These are phyloP conservation scores for Psilocybe tampanensis DNA, from an alignment of 768 basidiomycete species.

Conservation along the genomic window DNA sequence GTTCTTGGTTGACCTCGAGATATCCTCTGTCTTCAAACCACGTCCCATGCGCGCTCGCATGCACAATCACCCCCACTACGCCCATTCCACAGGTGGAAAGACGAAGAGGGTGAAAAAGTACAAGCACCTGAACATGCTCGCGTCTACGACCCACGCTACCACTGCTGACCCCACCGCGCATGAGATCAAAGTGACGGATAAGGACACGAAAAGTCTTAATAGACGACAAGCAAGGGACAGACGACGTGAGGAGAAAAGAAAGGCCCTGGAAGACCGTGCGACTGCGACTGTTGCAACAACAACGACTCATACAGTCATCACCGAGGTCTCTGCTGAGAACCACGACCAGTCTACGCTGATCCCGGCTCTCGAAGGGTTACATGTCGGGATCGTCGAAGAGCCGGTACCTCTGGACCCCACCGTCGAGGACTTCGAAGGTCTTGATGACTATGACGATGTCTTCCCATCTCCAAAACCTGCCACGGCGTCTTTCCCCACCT, in stretches of 20 bases:
- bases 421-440: conserved; percentile 14
- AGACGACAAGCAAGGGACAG: conserved; percentile 53
- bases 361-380: conserved; percentile 32
- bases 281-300: conserved; percentile 9
- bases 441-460: conserved; percentile 41
- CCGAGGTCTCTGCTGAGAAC: not conserved
- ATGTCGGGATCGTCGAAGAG: conserved; percentile 27
- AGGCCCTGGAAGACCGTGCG: conserved; percentile 34
- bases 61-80: conserved; percentile 31
- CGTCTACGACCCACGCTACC: conserved; percentile 13
- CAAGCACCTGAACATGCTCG: conserved; percentile 30
- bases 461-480: conserved; percentile 35
- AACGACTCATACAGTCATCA: too few relatives aligned
- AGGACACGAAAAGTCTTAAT: conserved; percentile 32
- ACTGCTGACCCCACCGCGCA: conserved; percentile 11
- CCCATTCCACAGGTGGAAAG: conserved; percentile 33
- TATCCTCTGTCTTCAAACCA: conserved; percentile 74
- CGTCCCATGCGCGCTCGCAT: conserved; percentile 54
- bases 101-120: conserved; percentile 41
- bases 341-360: conserved; percentile 24
- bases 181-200: conserved; percentile 12
- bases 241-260: conserved; percentile 49
- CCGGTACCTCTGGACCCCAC: conserved; percentile 4
- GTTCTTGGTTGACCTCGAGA: conserved; percentile 61
- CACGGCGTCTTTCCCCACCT: conserved; percentile 24